Evolutionary conservation across 2,329 filamentous ascomycete genomes (phyloP).

Genomic region (Curvularia hawaiiensis): DNA sequence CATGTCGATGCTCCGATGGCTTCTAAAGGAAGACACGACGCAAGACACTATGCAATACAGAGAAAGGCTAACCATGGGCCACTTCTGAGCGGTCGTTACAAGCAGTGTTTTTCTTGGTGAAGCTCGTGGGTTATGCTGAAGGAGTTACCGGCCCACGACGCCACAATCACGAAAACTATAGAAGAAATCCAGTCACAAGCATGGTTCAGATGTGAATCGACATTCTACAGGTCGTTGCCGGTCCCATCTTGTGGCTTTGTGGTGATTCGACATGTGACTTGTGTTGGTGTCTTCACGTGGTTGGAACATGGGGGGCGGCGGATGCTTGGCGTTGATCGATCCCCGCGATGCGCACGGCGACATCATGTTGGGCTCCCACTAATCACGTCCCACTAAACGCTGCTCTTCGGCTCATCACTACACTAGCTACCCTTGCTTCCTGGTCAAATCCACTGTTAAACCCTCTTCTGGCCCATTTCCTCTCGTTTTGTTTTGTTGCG

Average conservation of each 20-base stretch:
- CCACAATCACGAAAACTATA: background rate
- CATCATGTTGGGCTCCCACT: slow-evolving; percentile 10
- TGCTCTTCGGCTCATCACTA: background rate
- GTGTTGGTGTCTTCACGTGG: background rate
- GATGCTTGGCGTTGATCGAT: background rate
- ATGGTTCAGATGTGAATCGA: too few species aligned
- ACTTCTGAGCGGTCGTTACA: background rate
- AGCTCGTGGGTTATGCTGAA: background rate
- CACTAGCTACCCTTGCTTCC: background rate
- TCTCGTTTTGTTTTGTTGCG: background rate
- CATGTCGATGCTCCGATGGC: background rate
- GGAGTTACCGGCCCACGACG: background rate
- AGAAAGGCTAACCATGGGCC: background rate
- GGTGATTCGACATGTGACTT: background rate
- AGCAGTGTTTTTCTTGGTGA: background rate
- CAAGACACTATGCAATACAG: background rate
- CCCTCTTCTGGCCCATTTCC: background rate
- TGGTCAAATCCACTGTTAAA: background rate
- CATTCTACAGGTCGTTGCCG: background rate
- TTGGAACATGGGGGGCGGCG: background rate
- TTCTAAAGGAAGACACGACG: background rate
- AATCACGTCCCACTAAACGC: background rate
- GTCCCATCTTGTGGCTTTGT: background rate
- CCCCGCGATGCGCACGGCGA: slow-evolving; percentile 5
- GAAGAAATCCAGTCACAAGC: background rate